Evolutionary conservation across 805 yeast species (phyloP), one percentile per base, ranked within the genome.

Genomic region (Yarrowia sp.): DNA sequence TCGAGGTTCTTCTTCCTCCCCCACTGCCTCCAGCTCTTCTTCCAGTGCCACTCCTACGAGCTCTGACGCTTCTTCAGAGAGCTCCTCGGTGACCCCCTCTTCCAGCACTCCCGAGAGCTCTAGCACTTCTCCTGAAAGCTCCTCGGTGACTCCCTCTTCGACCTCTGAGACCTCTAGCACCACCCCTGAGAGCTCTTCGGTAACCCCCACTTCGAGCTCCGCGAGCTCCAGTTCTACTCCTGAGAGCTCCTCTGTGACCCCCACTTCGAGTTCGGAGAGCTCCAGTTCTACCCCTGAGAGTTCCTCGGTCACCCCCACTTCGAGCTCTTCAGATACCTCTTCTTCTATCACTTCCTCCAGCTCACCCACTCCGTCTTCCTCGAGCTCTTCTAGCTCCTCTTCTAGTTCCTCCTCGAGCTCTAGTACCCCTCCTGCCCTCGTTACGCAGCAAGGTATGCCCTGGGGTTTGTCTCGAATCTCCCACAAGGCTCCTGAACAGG

Each of bases 401-500:
- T 32, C 53, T 5, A 46, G 50, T 12, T 46, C 50, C 22, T 22
- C 50, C 8, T 19, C 50, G 8, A 46, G 14, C 50, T 48, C 55
- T 5, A 22, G 35, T 11, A 35, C 40, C 1, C 22, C 55, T 4
- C 55, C 19, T 5, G n/a, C 58, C 7, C 32, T 53, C 10, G 58
- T 53, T 8, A 53, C 58, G 7, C 58, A 53, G 16, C 58, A 11
- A 11, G 58, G 58, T 0, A 38, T 53, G 58, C 43, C 58, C 50
- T 92, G 97, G 97, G 97, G 97, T 74, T 84, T 92, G 72, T 90
- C 97, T 26, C 86, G 97, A 83, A 86, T 92, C 70, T 90, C 97
- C 32, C 74, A 71, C 67, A 9, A 59, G 52, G n/a, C 41, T 7
- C 56, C 56, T 9, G 41, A 50, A 22, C 8, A 35, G 12, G 11